Evolutionary conservation across 345 rosid species (phyloP).

Genomic region (Eucalyptus cladocalyx): DNA sequence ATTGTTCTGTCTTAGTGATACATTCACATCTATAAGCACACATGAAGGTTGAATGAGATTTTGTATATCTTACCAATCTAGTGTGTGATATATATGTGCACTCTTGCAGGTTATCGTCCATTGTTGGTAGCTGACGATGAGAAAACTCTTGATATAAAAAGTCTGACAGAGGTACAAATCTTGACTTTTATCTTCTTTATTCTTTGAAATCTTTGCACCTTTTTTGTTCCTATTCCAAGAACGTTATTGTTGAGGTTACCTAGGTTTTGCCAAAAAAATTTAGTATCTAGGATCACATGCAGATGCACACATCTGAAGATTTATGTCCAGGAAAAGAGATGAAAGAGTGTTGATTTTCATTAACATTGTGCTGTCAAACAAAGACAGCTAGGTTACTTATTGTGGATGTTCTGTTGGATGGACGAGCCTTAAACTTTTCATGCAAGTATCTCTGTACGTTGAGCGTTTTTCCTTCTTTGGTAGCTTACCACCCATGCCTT

Average conservation of each 20-base stretch:
- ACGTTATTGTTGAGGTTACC: not conserved
- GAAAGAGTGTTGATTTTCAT: not conserved
- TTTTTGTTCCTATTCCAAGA: not conserved
- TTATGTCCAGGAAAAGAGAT: not conserved
- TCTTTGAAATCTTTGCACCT: not conserved
- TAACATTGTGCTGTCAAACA: not conserved
- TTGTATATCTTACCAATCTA: not conserved
- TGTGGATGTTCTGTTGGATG: not conserved
- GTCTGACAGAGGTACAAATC: slow-evolving; percentile 33
- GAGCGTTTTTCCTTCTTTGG: not conserved
- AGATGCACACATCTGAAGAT: not conserved
- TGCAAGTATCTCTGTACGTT: not conserved
- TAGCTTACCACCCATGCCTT: not conserved
- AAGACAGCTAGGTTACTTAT: not conserved
- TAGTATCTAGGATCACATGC: not conserved
- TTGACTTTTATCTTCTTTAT: not conserved
- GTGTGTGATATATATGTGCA: not conserved
- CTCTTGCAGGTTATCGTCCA: slow-evolving; percentile 28
- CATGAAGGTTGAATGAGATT: not conserved
- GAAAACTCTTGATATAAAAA: slow-evolving; percentile 32
- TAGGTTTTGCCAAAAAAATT: not conserved
- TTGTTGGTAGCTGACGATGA: slow-evolving; percentile 44
- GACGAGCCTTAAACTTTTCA: not conserved
- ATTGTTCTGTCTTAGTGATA: slow-evolving; percentile 24
- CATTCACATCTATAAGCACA: slow-evolving; percentile 36